phyloP scores from a whole-genome alignment of 257 asterid species.

The Petunia axillaris region DNA sequence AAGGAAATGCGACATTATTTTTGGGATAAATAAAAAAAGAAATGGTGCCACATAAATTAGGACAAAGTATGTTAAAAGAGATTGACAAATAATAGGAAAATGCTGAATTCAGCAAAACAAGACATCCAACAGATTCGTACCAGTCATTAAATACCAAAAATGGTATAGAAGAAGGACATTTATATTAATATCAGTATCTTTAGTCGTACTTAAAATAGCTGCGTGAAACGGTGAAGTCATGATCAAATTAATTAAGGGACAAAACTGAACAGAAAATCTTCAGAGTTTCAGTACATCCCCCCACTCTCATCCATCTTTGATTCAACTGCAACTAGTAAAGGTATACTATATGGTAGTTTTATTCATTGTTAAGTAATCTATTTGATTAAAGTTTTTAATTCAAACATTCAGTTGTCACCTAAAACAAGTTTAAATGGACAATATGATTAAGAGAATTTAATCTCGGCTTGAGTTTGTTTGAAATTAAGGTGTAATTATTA shows the following conservation, averaged over 20 bases:
- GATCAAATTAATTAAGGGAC: constrained; percentile 14
- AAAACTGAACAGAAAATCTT: background rate
- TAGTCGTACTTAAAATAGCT: background rate
- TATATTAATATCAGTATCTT: background rate
- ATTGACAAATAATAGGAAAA: background rate
- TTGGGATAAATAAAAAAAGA: too few relatives aligned
- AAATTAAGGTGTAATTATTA: too few relatives aligned
- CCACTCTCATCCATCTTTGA: background rate
- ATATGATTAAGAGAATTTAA: too few relatives aligned
- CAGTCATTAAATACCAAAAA: constrained; percentile 14
- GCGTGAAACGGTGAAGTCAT: background rate
- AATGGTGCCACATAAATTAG: too few relatives aligned
- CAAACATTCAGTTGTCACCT: background rate
- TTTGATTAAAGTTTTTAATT: background rate
- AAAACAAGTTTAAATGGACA: too few relatives aligned
- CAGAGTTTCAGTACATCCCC: background rate
- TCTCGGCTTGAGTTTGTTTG: too few relatives aligned
- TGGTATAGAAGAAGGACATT: background rate
- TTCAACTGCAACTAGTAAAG: too few relatives aligned
- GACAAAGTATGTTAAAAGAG: background rate
- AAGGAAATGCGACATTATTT: too few relatives aligned
- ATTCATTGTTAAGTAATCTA: background rate
- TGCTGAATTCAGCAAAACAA: background rate
- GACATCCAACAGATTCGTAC: background rate
- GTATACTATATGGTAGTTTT: background rate